These are phyloP conservation scores for Polyrhizophydium stewartii DNA, from an alignment of 371 early-diverging fungal species.

Conservation along the genomic window DNA sequence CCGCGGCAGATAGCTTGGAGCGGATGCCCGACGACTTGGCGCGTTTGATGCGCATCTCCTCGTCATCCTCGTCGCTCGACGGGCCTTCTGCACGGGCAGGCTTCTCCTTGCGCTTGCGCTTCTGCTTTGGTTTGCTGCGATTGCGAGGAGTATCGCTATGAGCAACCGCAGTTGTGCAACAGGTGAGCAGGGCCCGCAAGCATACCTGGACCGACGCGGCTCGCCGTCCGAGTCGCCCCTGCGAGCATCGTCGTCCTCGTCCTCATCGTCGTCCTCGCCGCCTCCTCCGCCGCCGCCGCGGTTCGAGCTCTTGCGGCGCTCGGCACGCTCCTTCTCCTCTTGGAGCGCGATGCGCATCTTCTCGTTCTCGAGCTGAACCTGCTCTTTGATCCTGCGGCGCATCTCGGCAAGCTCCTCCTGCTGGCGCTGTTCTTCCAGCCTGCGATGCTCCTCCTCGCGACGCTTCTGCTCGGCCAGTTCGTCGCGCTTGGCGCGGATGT, in stretches of 20 bases:
- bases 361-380: slow-evolving; percentile 4
- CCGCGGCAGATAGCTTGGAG: neutral
- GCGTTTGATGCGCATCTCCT: neutral
- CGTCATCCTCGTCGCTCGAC: neutral
- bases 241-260: neutral
- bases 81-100: neutral
- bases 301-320: neutral
- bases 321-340: neutral
- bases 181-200: too few species aligned
- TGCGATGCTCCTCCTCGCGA: slow-evolving; percentile 31
- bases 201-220: too few species aligned
- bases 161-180: too few species aligned
- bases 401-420: slow-evolving; percentile 8
- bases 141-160: too few species aligned
- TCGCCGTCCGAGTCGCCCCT: too few species aligned
- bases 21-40: neutral
- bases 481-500: slow-evolving; percentile 36
- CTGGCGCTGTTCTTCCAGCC: slow-evolving; percentile 32
- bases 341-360: slow-evolving; percentile 1
- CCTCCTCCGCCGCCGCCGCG: neutral
- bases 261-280: neutral
- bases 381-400: neutral
- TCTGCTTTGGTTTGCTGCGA: slow-evolving; percentile 2
- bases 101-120: slow-evolving; percentile 6
- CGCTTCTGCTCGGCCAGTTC: slow-evolving; percentile 53